Evolutionary conservation across 805 yeast species (phyloP).

Genomic region (Candida yuanshanica): DNA sequence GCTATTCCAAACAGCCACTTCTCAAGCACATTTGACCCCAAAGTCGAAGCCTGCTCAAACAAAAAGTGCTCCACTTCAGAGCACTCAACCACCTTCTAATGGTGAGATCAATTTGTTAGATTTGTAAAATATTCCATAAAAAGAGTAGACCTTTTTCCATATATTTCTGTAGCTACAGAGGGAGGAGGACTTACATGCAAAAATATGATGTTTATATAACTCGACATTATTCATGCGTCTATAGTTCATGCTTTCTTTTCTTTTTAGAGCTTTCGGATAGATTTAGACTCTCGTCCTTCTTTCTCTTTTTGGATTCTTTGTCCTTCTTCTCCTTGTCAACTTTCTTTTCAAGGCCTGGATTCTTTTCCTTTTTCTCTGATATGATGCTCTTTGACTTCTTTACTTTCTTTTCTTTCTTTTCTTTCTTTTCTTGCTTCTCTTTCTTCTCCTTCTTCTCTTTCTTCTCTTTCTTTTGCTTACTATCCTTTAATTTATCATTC

Average conservation of each 20-base stretch:
- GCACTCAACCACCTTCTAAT: conserved; percentile 2
- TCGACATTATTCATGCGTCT: not conserved
- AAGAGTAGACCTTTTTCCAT: not conserved
- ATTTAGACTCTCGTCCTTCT: not conserved
- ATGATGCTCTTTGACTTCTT: conserved; percentile 17
- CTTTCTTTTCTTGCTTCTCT: conserved; percentile 19
- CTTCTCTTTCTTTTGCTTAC: conserved; percentile 17
- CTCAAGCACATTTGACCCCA: conserved; percentile 23
- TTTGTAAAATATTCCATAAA: conserved; percentile 2
- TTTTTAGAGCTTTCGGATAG: not conserved
- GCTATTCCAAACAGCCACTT: conserved; percentile 59
- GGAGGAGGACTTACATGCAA: too few relatives aligned
- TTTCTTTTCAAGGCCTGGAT: conserved; percentile 10
- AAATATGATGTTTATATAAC: too few relatives aligned
- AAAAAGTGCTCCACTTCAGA: conserved; percentile 1
- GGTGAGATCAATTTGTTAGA: conserved; percentile 15
- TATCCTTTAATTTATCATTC: conserved; percentile 14
- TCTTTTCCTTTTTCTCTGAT: conserved; percentile 22
- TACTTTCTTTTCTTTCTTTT: conserved; percentile 22
- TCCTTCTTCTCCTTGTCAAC: not conserved
- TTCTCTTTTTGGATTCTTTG: not conserved
- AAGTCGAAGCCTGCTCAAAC: conserved; percentile 1
- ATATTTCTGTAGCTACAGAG: too few relatives aligned
- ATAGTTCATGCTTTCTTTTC: not conserved
- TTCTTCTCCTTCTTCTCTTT: conserved; percentile 15